Evolutionary conservation across 345 rosid species (phyloP), one percentile per base, ranked within the genome.

Genomic region (Ricinus communis): DNA sequence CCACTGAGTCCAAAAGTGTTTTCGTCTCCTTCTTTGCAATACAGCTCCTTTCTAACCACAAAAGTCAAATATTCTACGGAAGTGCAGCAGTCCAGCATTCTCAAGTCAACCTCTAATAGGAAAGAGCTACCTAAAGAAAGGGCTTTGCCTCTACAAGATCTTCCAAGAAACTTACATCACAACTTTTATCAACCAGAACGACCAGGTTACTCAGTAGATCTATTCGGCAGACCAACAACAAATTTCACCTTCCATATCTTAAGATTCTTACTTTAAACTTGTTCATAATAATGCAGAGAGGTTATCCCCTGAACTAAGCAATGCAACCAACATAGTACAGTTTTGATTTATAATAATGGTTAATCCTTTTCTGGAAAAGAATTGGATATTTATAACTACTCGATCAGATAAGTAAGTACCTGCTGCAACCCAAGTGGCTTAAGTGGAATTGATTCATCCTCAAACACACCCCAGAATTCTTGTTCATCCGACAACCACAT

Each of bases 401-500:
- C 21, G 31, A 7, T 62, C 28, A 25, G 25, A 66, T 56, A 18
- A 62, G 59, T 24, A 77, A 53, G 30, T 83, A 92, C 99, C 94
- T 95, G 97, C 79, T 79, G 97, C 89, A 95, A 81, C 57, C 99
- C 98, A 63, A 81, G 77, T 5, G 91, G 82, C 78, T 86, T 87
- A 76, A 95, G 87, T 22, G 88, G 87, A 80, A 89, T 78, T 40
- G 93, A 82, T 70, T 85, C 83, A 77, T 95, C 91, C 81, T 89
- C 98, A 38, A 95, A 90, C 52, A 88, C 91, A 60, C 88, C 85
- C 99, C 99, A 95, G 81, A 92, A 95, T 57, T 95, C 96, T 64
- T 92, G 92, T 78, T 95, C 99, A 71, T 93, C 84, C 15, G 97
- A 89, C 72, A 95, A 76, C 99, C 99, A 94, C 74, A 95, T 95